Evolutionary conservation across 108 stramenopile species (phyloP), one percentile per base, ranked within the genome.

Genomic region (Conticribra guillardii): DNA sequence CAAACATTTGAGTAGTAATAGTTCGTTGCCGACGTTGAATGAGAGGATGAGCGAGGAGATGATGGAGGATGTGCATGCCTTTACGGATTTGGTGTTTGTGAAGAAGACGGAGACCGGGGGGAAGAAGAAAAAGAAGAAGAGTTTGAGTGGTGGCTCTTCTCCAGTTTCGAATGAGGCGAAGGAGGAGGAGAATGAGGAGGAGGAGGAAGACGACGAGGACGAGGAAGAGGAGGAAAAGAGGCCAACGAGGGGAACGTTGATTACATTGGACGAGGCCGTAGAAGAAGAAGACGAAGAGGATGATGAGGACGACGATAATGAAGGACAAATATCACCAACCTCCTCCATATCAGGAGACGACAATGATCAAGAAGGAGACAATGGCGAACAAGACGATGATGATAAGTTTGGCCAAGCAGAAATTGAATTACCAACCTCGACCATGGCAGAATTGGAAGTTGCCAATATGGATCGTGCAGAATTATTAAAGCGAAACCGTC

Each of bases 21-120:
- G 21, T 27, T 32, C 32, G 24, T 54, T 91, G 44, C 82, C 85
- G 29, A 71, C 86, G 0, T 65, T 91, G 51, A 82, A 77, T 30
- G 90, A 91, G 63, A 73, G 90, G 7, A 58, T 91, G 64, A 76
- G 83, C 33, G 90, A 91, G 50, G 90, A 85, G 51, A 82, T 84
- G 8, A 56, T 91, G 71, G 87, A 91, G 27, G 90, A 91, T 73
- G 69, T 60, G 22, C 84, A 85, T 56, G 90, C 87, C 22, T 87
- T 91, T 82, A 59, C 69, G 30, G 87, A 91, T 73, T 65, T 77
- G 63, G 60, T 54, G 0, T 53, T 53, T 52, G 44, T 54, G 51
- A 67, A 54, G 51, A 75, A 61, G 45, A 24, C 5, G 4, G 37
- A 52, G 52, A 45, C 3, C 18, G 29, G 46, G 8, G 17, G 61